Conservation (phyloP, 2,329 filamentous ascomycete genomes). For the Cucurbitaria berberidis region DNA sequence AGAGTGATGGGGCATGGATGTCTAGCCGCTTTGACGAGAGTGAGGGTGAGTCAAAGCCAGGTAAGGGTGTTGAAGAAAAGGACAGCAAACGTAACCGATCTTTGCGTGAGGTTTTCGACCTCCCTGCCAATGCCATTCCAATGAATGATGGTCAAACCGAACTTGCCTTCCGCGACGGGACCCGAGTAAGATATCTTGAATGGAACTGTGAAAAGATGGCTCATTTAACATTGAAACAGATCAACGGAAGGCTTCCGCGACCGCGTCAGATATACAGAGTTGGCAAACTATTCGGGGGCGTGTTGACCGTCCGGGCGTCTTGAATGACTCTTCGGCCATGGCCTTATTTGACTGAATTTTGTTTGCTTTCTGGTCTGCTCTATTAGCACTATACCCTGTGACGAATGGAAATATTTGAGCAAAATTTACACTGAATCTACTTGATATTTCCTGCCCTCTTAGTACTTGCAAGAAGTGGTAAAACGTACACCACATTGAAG, state of each 20-base stretch:
- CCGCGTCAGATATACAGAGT: conserved; percentile 29
- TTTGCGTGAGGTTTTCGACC: conserved; percentile 23
- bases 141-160: conserved; percentile 33
- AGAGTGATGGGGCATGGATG: conserved; percentile 22
- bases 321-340: neutral
- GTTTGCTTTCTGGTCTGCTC: neutral
- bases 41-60: neutral
- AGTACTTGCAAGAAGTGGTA: neutral
- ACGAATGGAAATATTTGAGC: neutral
- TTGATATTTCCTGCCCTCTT: neutral
- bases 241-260: conserved; percentile 30
- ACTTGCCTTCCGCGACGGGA: conserved; percentile 37
- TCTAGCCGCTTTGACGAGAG: neutral
- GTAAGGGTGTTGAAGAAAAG: neutral
- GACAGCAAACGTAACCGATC: conserved; percentile 1
- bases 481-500: neutral
- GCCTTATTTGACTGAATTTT: neutral
- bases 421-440: neutral
- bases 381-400: neutral
- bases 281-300: conserved; percentile 25
- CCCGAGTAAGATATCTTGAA: conserved; percentile 18
- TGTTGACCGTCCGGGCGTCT: conserved; percentile 17
- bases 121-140: conserved; percentile 32
- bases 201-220: neutral
- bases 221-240: conserved; percentile 15